Evolutionary conservation across 169 alveolate genomes (phyloP), one percentile per base, ranked within the genome.

Genomic region (Miamiensis avidus): DNA sequence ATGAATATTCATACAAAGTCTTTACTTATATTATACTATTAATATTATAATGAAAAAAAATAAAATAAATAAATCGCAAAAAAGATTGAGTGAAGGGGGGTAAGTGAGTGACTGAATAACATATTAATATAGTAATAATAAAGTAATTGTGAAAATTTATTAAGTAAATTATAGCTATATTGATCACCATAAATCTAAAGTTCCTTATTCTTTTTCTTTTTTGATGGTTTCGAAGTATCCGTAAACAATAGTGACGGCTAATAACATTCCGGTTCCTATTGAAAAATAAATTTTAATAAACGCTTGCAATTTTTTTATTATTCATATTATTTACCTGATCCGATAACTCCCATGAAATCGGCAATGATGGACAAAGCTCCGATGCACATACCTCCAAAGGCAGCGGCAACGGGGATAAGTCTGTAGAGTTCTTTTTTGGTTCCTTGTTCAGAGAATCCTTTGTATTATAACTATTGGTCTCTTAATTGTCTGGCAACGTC

Each of bases 361-460:
- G 99, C 99, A 76, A 98, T 89, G 85, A 99, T 98, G 65, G 99
- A 98, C 78, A 99, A 94, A 25, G 99, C 99, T 65, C 99, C 99
- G 90, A 99, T 99, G 91, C 99, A 99, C 99, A 99, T 97, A 64
- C 99, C 99, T 29, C 99, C 99, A 89, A 99, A 98, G 34, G 99
- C 99, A 27, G 99, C 99, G 0, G 99, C 99, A 49, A 99, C 98
- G n/a, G 99, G 99, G 84, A 99, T 99, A 92, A 98, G 99, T 90
- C 98, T 96, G 83, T 96, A 92, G 34, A 97, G 89, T 76, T 91
- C 93, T 82, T 93, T 95, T 34, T 94, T 95, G 88, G 97, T 95
- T 20, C 96, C 93, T 76, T 94, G 91, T 64, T 96, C 98, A 88
- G 99, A 93, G 93, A 93, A 93, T 15, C 99, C 99, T 84, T 93